These are phyloP conservation scores for Suillus sp. DNA, from an alignment of 768 basidiomycete genomes.

Conservation along the genomic window DNA sequence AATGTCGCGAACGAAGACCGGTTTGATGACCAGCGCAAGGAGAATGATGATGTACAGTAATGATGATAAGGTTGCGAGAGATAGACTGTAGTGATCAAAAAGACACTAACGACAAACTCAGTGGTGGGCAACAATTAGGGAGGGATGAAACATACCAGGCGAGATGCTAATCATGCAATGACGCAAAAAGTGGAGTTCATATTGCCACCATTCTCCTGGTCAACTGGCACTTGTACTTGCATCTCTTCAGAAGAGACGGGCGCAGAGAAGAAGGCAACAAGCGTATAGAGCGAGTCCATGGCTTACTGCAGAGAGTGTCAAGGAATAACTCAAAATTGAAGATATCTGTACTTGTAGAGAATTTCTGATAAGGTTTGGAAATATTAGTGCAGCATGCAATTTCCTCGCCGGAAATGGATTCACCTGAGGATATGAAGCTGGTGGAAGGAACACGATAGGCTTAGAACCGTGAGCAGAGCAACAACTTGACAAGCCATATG, in stretches of 20 bases:
- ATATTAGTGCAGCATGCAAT: not conserved
- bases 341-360: not conserved
- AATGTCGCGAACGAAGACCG: not conserved
- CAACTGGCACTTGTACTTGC: constrained; percentile 8
- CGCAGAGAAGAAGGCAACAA: not conserved
- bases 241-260: constrained; percentile 4
- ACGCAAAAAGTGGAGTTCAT: not conserved
- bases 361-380: not conserved
- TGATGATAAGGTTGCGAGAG: not conserved
- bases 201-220: not conserved
- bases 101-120: not conserved
- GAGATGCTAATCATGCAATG: not conserved
- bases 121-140: not conserved
- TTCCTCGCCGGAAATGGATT: not conserved
- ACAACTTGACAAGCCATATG: too few species aligned
- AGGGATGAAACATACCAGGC: not conserved
- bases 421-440: not conserved
- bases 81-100: not conserved
- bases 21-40: not conserved
- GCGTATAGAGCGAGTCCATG: constrained; percentile 1
- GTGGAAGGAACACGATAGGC: not conserved
- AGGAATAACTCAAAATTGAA: not conserved
- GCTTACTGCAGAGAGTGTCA: not conserved
- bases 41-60: constrained; percentile 1
- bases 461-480: not conserved